Conservation (phyloP, 139 green algal species). For the Protoeuglena noctilucae region DNA sequence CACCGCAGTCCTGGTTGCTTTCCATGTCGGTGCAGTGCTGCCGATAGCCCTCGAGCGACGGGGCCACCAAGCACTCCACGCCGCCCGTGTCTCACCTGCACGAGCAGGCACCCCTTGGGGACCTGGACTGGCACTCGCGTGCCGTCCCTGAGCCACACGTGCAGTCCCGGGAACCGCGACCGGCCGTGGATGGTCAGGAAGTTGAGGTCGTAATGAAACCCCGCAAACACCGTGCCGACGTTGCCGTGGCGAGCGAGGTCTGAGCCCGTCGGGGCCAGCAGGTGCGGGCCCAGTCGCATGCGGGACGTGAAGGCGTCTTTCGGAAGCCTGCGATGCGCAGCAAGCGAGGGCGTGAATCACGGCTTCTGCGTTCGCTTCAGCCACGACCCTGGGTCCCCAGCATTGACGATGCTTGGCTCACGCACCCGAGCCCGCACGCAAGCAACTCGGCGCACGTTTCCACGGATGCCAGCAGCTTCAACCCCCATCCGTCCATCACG, state of each 20-base stretch:
- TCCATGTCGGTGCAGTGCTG: too few relatives aligned
- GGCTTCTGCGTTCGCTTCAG: too few relatives aligned
- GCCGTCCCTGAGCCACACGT: conserved; percentile 63
- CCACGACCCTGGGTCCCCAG: too few relatives aligned
- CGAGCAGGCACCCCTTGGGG: conserved; percentile 61
- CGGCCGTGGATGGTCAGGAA: conserved; percentile 80
- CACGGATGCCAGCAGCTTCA: conserved; percentile 33
- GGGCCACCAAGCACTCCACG: too few relatives aligned
- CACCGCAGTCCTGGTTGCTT: too few relatives aligned
- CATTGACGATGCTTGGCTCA: too few relatives aligned
- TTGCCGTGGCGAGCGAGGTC: conserved; percentile 39
- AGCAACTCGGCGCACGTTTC: conserved; percentile 28
- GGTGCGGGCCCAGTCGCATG: conserved; percentile 66
- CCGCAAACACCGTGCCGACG: conserved; percentile 48
- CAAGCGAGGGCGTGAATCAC: too few relatives aligned
- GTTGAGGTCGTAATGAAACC: conserved; percentile 89
- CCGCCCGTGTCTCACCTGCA: conserved; percentile 41
- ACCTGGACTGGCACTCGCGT: conserved; percentile 43
- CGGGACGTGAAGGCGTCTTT: conserved; percentile 35
- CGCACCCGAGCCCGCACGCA: conserved; percentile 55
- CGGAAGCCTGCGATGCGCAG: too few relatives aligned
- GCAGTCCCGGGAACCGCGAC: conserved; percentile 47
- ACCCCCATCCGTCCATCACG: conserved; percentile 71
- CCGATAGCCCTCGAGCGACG: too few relatives aligned
- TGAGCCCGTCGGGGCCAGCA: conserved; percentile 75